Base-by-base conservation (phyloP, 148 eudicot genomes). In the Heliamphora exappendiculata region DNA sequence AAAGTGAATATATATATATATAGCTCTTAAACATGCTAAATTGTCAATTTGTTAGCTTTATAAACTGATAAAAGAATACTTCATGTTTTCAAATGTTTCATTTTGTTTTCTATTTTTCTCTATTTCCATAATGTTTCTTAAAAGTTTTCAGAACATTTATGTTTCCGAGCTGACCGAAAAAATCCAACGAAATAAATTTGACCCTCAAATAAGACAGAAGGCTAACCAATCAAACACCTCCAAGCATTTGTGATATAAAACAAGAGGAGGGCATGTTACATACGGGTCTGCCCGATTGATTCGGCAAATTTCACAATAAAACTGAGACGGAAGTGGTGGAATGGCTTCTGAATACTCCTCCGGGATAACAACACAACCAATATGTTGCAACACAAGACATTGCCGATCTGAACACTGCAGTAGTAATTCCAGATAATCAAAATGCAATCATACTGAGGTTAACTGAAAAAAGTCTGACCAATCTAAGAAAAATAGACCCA, bases 271-370 rank as follows among this genome's bases (percentile, higher is more conserved):
- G 26, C 7, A 16, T 64, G 75, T 37, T 67, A 88, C 98, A 82
- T 88, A 94, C 98, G 98, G 98, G 64, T 94, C 98, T 83, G 98
- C 92, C 17, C 97, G 91, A 82, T 75, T 84, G 73, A 92, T 76
- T 79, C 98, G 85, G 80, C 98, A 94, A 16, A 85, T 75, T 82
- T 92, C 97, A 81, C 98, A 87, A 77, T 79, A 90, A 73, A 90
- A 72, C 28, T 19, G 57, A 45, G 55, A 33, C 41, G 72, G 71
- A 49, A 29, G 34, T 63, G 88, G 84, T 45, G 55, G 36, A 76
- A 77, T 80, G 70, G 83, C 84, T 68, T 89, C 90, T 75, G 80
- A 79, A 37, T 82, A 85, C 83, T 88, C 86, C 67, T 92, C 96
- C 33, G 89, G 84, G 44, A 87, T 78, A 76, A 94, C 70, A 76